phyloP scores from a whole-genome alignment of 805 yeast species.

The Starmerella asiatica region DNA sequence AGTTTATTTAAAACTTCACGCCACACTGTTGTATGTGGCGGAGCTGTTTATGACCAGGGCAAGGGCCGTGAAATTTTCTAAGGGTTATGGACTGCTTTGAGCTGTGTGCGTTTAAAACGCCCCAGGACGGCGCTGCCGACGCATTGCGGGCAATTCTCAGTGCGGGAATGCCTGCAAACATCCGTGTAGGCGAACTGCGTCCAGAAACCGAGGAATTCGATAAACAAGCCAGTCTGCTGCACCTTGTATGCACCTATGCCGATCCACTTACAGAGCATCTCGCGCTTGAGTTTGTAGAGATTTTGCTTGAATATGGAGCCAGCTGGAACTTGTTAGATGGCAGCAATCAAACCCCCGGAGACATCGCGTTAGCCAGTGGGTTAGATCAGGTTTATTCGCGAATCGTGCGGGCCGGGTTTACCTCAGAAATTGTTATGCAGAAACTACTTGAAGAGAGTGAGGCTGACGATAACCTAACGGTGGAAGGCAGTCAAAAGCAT shows the following conservation, averaged over 20 bases:
- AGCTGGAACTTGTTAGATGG: conserved; percentile 77
- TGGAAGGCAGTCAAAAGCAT: conserved; percentile 37
- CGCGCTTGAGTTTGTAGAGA: conserved; percentile 39
- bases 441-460: conserved; percentile 33
- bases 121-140: conserved; percentile 15
- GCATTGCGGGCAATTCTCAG: conserved; percentile 16
- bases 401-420: conserved; percentile 71
- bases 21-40: no score
- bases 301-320: conserved; percentile 70
- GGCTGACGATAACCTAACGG: conserved; percentile 15
- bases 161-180: conserved; percentile 23
- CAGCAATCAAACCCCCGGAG: conserved; percentile 71
- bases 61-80: no score
- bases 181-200: conserved; percentile 19
- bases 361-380: conserved; percentile 49
- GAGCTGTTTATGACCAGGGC: no score
- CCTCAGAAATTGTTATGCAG: conserved; percentile 72
- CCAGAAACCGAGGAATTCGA: conserved; percentile 14
- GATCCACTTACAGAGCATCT: conserved; percentile 10
- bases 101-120: conserved; percentile 18
- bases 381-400: conserved; percentile 29
- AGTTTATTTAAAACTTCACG: no score
- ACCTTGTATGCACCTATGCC: conserved; percentile 16
- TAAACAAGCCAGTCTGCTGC: conserved; percentile 17
- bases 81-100: conserved; percentile 19